Conservation (phyloP, 208 protist genomes). For the Phytomonas francai region DNA sequence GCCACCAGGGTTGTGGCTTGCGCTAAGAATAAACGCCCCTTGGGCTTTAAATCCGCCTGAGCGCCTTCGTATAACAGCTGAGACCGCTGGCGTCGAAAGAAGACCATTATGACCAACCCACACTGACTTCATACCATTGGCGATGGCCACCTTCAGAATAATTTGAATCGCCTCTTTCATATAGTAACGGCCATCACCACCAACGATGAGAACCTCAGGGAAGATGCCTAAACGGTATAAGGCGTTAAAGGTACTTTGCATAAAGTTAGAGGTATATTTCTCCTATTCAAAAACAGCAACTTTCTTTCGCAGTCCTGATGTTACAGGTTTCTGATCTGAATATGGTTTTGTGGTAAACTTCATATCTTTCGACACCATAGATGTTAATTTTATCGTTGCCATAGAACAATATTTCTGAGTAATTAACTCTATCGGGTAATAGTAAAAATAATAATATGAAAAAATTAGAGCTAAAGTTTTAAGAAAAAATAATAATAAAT, state of each 20-base stretch:
- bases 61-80: conserved; percentile 86
- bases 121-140: conserved; percentile 85
- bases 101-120: conserved; percentile 91
- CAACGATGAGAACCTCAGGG: conserved; percentile 86
- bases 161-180: conserved; percentile 88
- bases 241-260: conserved; percentile 94
- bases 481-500: conserved; percentile 7
- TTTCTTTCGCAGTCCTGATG: conserved; percentile 95
- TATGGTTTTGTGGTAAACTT: conserved; percentile 45
- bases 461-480: background rate
- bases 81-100: conserved; percentile 96
- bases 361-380: conserved; percentile 7
- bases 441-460: conserved; percentile 6
- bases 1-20: conserved; percentile 98
- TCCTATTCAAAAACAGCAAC: conserved; percentile 85
- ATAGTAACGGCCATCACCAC: conserved; percentile 96
- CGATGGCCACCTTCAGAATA: conserved; percentile 92
- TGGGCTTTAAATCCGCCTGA: conserved; percentile 30
- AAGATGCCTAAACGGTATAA: conserved; percentile 43
- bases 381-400: conserved; percentile 7
- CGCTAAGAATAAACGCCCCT: conserved; percentile 96
- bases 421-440: background rate
- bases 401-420: background rate
- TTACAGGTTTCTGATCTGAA: conserved; percentile 93
- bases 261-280: conserved; percentile 96